Percentiles rank a stretch among this genome's conserved stretches.
Conservation (phyloP, 768 basidiomycete genomes). For the Sutorius australiensis region DNA sequence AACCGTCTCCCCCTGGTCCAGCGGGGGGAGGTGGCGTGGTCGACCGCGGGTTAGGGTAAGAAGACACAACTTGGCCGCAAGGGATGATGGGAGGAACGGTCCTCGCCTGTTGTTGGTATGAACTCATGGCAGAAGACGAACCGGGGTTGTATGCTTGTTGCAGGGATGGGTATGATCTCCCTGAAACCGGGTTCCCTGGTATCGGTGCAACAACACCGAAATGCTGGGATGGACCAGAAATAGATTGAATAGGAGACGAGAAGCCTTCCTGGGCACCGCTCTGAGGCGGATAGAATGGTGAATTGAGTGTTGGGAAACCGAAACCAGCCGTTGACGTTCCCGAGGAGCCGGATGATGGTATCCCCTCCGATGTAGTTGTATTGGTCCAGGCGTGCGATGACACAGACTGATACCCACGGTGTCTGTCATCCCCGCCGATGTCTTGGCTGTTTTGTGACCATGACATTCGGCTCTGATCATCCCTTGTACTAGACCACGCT, state of each 20-base stretch:
- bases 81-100: slow-evolving; percentile 12
- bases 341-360: slow-evolving; percentile 21
- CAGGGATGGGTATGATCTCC: slow-evolving; percentile 26
- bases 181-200: slow-evolving; percentile 22
- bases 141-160: slow-evolving; percentile 25
- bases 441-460: slow-evolving; percentile 29
- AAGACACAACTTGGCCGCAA: slow-evolving; percentile 22
- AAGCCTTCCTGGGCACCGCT: slow-evolving; percentile 32
- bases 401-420: slow-evolving; percentile 28
- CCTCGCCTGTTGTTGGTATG: slow-evolving; percentile 29
- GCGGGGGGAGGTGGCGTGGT: slow-evolving; percentile 25
- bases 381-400: slow-evolving; percentile 27
- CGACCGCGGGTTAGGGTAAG: slow-evolving; percentile 26
- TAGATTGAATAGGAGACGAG: slow-evolving; percentile 32
- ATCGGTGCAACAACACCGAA: slow-evolving; percentile 26
- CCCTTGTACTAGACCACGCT: slow-evolving; percentile 19
- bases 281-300: slow-evolving; percentile 52
- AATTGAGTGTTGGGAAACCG: slow-evolving; percentile 51
- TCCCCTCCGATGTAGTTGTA: slow-evolving; percentile 20
- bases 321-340: slow-evolving; percentile 24
- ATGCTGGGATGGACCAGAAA: slow-evolving; percentile 26
- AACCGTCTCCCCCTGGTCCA: slow-evolving; percentile 22
- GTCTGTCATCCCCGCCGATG: slow-evolving; percentile 22
- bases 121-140: slow-evolving; percentile 11
- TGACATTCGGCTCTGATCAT: slow-evolving; percentile 22